Evolutionary conservation across 441 rosid genomes (phyloP), one percentile per base, ranked within the genome.

Genomic region (Bocquillonia castaneifolia): DNA sequence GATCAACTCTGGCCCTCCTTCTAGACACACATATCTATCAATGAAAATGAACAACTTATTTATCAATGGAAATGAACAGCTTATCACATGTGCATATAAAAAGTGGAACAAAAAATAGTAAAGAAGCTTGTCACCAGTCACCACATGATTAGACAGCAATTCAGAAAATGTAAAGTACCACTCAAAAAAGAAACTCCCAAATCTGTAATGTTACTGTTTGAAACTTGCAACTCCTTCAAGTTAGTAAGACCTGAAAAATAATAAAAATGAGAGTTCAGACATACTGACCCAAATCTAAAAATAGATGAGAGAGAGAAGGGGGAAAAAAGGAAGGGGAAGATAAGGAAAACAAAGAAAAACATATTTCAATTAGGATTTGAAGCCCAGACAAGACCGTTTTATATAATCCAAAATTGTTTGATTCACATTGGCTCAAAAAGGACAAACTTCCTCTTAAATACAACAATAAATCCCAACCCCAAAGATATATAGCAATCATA

Each of bases 191-290:
- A 67, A 53, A 91, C 79, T 65, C 97, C 97, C 45, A 70, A 9
- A 80, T 88, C 86, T 36, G 94, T 84, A 70, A 88, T 79, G 80
- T 72, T 85, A 72, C 88, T 84, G 81, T 88, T 79, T 59, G 95
- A 85, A 40, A 91, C 73, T 75, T 88, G 90, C 63, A 88, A 74
- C 72, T 77, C 77, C 78, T 83, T 83, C 82, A 91, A 75, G 74
- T 78, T 88, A 44, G 66, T 78, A 63, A 91, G 84, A 48, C 78
- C 97, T 91, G 84, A 42, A 42, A 42, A 15, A 42, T 13, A 71
- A 81, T 76, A 36, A 77, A 54, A 54, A 9, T 25, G 51, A 39
- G 42, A 28, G 12, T 54, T 51, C 15, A 53, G 1, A 17, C 8
- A 55, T 23, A 22, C 1, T 52, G 40, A 10, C 51, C 62, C n/a